These are phyloP conservation scores for Elsinoe ampelina DNA, from an alignment of 2,329 filamentous ascomycete species.

Conservation along the genomic window DNA sequence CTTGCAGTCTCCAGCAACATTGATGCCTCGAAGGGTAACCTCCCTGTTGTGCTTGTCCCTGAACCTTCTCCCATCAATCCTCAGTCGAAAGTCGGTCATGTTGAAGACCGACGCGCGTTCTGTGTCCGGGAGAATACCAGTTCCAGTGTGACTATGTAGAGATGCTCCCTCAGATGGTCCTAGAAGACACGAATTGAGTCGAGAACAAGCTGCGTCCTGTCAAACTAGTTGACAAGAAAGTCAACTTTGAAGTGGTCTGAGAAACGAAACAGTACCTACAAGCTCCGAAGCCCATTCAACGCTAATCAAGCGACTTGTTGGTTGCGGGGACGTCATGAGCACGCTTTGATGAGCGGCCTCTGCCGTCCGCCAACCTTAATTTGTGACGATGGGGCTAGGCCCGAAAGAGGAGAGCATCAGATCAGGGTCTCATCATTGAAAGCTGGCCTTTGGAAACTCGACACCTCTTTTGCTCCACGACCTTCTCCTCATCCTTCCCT, in stretches of 20 bases:
- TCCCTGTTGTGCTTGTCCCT: conserved; percentile 73
- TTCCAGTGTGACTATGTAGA: too few species aligned
- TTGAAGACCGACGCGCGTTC: background rate
- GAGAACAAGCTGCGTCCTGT: background rate
- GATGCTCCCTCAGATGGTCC: too few species aligned
- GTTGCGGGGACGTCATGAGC: conserved; percentile 4
- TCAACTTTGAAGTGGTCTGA: conserved; percentile 2
- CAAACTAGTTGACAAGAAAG: too few species aligned
- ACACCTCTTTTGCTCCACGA: background rate
- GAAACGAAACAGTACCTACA: conserved; percentile 4
- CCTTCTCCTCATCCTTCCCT: conserved; percentile 1
- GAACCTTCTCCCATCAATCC: conserved; percentile 78
- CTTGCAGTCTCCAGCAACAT: conserved; percentile 84
- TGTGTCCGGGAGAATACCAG: too few species aligned
- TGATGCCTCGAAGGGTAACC: conserved; percentile 85
- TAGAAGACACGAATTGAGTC: background rate
- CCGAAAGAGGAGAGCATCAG: background rate
- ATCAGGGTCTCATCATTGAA: background rate
- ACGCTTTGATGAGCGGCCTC: conserved; percentile 7
- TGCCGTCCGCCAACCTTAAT: background rate
- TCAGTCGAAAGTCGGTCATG: conserved; percentile 69
- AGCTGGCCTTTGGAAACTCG: conserved; percentile 9
- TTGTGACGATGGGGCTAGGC: conserved; percentile 3
- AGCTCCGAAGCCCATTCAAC: background rate
- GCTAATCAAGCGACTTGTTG: background rate